Evolutionary conservation across 208 protist species (phyloP).

Genomic region (Naegleria lovaniensis): DNA sequence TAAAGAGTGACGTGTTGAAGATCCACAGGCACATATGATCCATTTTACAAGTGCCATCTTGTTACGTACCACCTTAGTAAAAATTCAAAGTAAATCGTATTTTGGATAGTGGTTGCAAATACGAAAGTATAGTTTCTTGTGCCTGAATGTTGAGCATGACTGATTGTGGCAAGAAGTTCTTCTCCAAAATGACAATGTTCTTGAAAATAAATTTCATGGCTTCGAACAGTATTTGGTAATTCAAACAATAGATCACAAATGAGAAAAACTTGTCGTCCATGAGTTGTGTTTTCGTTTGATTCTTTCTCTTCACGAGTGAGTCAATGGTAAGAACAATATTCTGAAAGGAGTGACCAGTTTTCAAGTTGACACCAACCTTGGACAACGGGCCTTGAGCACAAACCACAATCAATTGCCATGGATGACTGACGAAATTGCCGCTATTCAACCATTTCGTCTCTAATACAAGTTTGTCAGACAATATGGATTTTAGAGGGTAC

Average conservation of each 20-base stretch:
- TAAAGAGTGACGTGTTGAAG: no score
- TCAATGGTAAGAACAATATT: background rate
- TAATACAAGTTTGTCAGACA: background rate
- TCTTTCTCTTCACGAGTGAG: background rate
- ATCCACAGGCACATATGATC: no score
- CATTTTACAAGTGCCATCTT: no score
- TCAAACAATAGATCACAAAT: background rate
- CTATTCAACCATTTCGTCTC: background rate
- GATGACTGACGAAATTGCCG: background rate
- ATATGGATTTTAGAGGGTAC: background rate
- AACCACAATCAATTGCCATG: background rate
- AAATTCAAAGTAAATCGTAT: background rate
- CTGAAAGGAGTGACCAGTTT: background rate
- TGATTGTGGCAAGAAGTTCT: background rate
- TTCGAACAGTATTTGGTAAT: background rate
- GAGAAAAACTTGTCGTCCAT: background rate
- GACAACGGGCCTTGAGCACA: background rate
- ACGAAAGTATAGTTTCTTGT: background rate
- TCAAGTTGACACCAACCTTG: background rate
- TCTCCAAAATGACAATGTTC: background rate
- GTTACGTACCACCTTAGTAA: background rate
- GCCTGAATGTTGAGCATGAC: background rate
- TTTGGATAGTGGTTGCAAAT: background rate
- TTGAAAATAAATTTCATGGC: slow-evolving; percentile 6
- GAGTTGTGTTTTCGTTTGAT: background rate